These are phyloP conservation scores for Neonectria sp. DNA, from an alignment of 2,329 filamentous ascomycete genomes.

Conservation along the genomic window DNA sequence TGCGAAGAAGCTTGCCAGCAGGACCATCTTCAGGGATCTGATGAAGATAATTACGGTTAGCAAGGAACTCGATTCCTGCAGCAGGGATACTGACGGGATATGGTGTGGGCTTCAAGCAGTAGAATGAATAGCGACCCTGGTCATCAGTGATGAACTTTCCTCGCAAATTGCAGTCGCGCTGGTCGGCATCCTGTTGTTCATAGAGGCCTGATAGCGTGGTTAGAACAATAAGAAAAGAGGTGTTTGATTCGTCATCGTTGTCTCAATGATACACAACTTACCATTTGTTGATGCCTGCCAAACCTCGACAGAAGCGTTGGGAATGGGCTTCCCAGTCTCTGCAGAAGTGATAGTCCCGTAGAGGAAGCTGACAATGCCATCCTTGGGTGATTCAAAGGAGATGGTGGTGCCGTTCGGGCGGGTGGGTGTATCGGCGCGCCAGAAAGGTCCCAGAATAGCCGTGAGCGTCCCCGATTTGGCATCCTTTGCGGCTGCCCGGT, in stretches of 20 bases:
- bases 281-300: constrained; percentile 86
- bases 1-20: constrained; percentile 64
- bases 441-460: constrained; percentile 89
- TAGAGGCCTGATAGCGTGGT: constrained; percentile 59
- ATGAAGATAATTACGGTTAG: background rate
- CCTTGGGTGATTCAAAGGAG: constrained; percentile 64
- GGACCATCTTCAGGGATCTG: constrained; percentile 65
- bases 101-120: constrained; percentile 72
- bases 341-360: constrained; percentile 73
- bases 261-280: constrained; percentile 30
- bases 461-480: constrained; percentile 74
- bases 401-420: constrained; percentile 80
- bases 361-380: constrained; percentile 72
- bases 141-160: constrained; percentile 79
- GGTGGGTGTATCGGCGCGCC: constrained; percentile 79
- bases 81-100: constrained; percentile 59
- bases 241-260: background rate
- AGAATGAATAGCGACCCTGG: constrained; percentile 74
- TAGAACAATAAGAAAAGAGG: background rate
- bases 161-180: constrained; percentile 81
- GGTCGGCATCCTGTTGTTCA: constrained; percentile 81
- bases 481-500: constrained; percentile 66
- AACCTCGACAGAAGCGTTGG: constrained; percentile 78
- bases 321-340: constrained; percentile 74
- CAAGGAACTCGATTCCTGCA: too few species aligned